Percentiles rank a stretch among this genome's conserved stretches.
Conservation (phyloP, 2,329 filamentous ascomycete species). For the Apiospora pterosperma region DNA sequence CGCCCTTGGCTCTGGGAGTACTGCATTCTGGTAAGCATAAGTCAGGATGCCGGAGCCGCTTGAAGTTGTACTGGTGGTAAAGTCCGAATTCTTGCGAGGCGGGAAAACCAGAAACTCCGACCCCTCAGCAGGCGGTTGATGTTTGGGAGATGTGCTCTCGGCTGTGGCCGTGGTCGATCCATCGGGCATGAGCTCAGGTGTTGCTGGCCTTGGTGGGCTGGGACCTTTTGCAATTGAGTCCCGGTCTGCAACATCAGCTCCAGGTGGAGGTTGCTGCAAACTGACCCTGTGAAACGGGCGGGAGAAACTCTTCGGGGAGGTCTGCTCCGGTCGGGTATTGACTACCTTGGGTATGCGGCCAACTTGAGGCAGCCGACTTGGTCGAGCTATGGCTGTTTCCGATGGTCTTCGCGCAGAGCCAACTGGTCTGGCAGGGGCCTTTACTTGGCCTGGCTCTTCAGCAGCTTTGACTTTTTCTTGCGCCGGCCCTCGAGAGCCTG, state of each 20-base stretch:
- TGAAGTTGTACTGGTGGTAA: conserved; percentile 53
- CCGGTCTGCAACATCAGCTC: conserved; percentile 25
- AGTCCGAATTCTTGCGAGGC: conserved; percentile 67
- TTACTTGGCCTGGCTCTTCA: background rate
- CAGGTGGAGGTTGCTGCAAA: conserved; percentile 33
- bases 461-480: background rate
- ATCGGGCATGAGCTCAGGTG: conserved; percentile 35
- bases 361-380: conserved; percentile 72
- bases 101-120: conserved; percentile 73
- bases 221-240: conserved; percentile 47
- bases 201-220: conserved; percentile 38
- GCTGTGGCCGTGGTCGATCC: conserved; percentile 30
- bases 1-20: conserved; percentile 59
- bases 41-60: conserved; percentile 64
- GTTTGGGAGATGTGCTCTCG: conserved; percentile 27
- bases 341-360: conserved; percentile 84
- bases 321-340: conserved; percentile 62
- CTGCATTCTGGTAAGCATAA: conserved; percentile 55
- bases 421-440: background rate
- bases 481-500: background rate
- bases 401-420: background rate
- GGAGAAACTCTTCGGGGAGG: conserved; percentile 79
- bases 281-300: conserved; percentile 68
- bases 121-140: conserved; percentile 7
- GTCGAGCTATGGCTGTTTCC: conserved; percentile 27